Conservation (phyloP, 2,329 filamentous ascomycete species). For the Colletotrichum siamense region DNA sequence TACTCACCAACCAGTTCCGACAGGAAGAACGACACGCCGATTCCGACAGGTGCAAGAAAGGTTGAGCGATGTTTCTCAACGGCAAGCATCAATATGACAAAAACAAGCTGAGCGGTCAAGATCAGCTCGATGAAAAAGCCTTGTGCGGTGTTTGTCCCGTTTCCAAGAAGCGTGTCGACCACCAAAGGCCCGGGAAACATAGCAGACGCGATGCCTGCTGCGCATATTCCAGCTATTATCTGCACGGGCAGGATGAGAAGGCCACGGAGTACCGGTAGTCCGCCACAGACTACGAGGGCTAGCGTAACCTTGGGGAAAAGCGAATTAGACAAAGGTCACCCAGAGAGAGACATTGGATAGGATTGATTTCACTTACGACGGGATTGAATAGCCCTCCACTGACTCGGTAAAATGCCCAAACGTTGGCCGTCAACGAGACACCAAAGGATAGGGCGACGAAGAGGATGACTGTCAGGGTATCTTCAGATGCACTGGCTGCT, state of each 20-base stretch:
- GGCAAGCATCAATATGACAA: constrained; percentile 73
- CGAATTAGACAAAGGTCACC: not conserved
- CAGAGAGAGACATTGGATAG: no score
- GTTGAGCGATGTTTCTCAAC: constrained; percentile 78
- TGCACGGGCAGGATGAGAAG: constrained; percentile 60
- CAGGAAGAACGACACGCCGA: constrained; percentile 75
- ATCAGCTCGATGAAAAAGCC: constrained; percentile 74
- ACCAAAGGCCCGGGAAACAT: constrained; percentile 63
- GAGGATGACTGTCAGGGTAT: constrained; percentile 41
- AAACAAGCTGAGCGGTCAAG: constrained; percentile 66
- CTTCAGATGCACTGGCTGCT: constrained; percentile 8
- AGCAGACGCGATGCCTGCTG: constrained; percentile 60
- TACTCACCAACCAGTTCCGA: constrained; percentile 44
- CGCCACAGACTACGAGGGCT: constrained; percentile 63
- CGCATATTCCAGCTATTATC: constrained; percentile 62
- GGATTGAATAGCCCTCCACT: constrained; percentile 59
- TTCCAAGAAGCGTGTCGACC: constrained; percentile 61
- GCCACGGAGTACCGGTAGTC: constrained; percentile 57
- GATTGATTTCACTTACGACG: constrained; percentile 39
- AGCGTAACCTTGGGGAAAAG: constrained; percentile 52
- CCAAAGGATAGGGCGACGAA: constrained; percentile 58
- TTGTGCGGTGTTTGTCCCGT: constrained; percentile 55
- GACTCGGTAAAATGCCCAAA: constrained; percentile 63
- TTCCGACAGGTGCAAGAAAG: constrained; percentile 73
- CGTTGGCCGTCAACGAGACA: constrained; percentile 55